Percentiles rank a stretch among this genome's conserved stretches.
phyloP scores from a whole-genome alignment of 2,329 filamentous ascomycete genomes.

The Aspergillus sp. region DNA sequence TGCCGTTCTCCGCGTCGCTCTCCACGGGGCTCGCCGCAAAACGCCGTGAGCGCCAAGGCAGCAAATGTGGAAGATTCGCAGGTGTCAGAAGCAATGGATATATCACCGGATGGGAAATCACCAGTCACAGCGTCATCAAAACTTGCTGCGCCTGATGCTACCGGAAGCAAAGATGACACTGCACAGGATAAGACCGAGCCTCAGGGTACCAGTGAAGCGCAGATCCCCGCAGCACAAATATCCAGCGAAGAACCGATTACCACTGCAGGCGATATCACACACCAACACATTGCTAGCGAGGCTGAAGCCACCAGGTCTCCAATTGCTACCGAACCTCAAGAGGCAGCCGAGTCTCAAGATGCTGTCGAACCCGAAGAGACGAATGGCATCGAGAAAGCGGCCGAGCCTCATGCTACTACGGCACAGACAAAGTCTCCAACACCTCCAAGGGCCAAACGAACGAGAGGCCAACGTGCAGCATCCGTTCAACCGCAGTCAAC shows the following conservation, averaged over 20 bases:
- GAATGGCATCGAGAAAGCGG: neutral
- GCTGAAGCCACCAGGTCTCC: neutral
- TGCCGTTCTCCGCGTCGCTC: neutral
- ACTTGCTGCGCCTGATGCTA: neutral
- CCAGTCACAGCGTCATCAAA: neutral
- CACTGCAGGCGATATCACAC: neutral
- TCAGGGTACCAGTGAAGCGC: neutral
- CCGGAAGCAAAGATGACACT: neutral
- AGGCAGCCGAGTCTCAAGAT: neutral
- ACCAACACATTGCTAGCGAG: neutral
- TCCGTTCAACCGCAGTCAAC: neutral
- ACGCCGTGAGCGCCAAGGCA: constrained; percentile 1
- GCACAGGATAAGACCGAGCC: neutral
- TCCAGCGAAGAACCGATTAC: neutral
- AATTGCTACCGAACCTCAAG: neutral
- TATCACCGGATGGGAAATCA: neutral
- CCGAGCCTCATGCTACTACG: neutral
- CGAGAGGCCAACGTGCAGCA: constrained; percentile 12
- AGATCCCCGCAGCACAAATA: neutral
- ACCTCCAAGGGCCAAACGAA: neutral
- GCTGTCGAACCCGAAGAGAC: neutral
- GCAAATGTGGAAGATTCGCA: neutral
- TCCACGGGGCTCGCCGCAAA: neutral
- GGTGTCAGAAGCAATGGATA: constrained; percentile 1
- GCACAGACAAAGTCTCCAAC: neutral